These are phyloP conservation scores for Beauveria asiatica DNA, from an alignment of 2,329 filamentous ascomycete species.

Conservation along the genomic window DNA sequence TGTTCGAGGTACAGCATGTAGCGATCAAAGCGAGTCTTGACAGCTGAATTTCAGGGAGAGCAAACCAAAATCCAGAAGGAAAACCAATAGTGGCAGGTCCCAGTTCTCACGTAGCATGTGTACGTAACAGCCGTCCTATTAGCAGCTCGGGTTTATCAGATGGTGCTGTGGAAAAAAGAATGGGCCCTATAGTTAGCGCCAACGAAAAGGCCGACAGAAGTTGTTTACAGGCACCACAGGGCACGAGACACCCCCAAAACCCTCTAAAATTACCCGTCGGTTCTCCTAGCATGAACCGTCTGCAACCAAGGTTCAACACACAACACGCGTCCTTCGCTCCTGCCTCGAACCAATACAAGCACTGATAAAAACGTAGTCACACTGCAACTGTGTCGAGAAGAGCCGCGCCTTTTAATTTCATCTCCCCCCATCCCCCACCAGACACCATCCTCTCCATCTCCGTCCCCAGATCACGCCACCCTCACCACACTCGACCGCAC, in stretches of 20 bases:
- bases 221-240: not conserved
- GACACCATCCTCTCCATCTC: not conserved
- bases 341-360: too few relatives aligned
- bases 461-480: not conserved
- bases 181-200: not conserved
- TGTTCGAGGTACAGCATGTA: too few relatives aligned
- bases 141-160: conserved; percentile 5
- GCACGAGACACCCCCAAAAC: not conserved
- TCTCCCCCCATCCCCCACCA: not conserved
- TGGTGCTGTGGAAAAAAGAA: conserved; percentile 1
- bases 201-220: not conserved
- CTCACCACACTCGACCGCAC: not conserved
- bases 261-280: not conserved
- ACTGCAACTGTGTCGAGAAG: too few relatives aligned
- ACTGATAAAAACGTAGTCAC: too few relatives aligned
- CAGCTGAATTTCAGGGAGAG: too few relatives aligned
- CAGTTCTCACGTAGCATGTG: conserved; percentile 4
- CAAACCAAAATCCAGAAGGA: too few relatives aligned
- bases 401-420: too few relatives aligned
- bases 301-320: too few relatives aligned
- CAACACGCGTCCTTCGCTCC: too few relatives aligned
- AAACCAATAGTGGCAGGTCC: too few relatives aligned
- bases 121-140: conserved; percentile 3
- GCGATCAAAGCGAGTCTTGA: too few relatives aligned
- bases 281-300: not conserved